These are phyloP conservation scores for Pyricularia pennisetigena DNA, from an alignment of 2,329 filamentous ascomycete species.

Conservation along the genomic window DNA sequence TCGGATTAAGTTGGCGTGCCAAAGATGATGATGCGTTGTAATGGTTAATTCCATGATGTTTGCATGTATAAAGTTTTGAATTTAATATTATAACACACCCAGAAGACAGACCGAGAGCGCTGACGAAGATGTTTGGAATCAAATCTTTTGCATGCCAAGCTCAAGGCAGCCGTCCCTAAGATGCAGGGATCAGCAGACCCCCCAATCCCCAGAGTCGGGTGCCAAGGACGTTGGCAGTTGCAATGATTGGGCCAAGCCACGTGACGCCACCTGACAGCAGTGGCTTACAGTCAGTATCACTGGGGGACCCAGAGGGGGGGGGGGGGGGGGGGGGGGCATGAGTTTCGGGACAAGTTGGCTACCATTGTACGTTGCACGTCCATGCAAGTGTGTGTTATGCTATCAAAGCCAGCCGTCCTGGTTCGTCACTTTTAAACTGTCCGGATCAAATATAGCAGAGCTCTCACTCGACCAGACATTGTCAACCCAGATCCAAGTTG, in stretches of 20 bases:
- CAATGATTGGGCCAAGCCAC: not conserved
- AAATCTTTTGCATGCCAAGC: not conserved
- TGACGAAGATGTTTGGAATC: not conserved
- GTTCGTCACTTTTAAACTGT: not conserved
- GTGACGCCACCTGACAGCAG: not conserved
- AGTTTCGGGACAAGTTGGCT: not conserved
- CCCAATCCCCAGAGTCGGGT: not conserved
- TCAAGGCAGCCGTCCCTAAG: not conserved
- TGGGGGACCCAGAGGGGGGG: no score
- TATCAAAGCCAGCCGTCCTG: not conserved
- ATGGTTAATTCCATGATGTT: not conserved
- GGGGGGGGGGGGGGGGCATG: not conserved
- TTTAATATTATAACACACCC: not conserved
- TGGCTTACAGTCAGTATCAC: not conserved
- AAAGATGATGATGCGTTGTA: not conserved
- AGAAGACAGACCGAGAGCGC: not conserved
- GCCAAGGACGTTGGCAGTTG: not conserved
- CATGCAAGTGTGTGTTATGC: not conserved
- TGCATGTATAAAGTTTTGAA: not conserved
- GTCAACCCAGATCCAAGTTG: not conserved
- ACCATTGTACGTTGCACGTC: not conserved
- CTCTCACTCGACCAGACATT: not conserved
- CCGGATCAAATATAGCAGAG: not conserved
- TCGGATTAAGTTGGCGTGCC: not conserved
- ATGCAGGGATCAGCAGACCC: not conserved